Evolutionary conservation across 192 early-diverging fungal genomes (phyloP).

Genomic region (Entomortierella chlamydospora): DNA sequence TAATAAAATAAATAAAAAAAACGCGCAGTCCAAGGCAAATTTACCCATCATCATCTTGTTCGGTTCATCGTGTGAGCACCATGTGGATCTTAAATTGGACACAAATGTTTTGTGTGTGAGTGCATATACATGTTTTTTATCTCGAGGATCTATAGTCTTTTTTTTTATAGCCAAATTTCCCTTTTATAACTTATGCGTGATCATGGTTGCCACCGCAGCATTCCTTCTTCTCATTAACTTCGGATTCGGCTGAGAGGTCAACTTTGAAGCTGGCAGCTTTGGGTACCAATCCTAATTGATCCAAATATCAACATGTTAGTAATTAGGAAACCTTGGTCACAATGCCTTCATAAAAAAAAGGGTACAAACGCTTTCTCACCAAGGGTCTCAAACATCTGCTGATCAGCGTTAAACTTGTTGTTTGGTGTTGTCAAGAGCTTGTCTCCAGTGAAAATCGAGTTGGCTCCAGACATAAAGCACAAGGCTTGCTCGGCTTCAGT

Average conservation of each 20-base stretch:
- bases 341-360: background rate
- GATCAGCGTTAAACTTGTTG: constrained; percentile 76
- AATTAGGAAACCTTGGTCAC: background rate
- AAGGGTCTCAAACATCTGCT: constrained; percentile 78
- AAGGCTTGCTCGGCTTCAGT: constrained; percentile 74
- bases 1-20: too few relatives aligned
- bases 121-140: too few relatives aligned
- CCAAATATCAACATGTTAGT: background rate
- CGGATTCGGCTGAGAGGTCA: constrained; percentile 40
- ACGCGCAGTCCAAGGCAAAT: too few relatives aligned
- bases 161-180: too few relatives aligned
- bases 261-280: constrained; percentile 56
- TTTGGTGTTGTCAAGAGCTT: constrained; percentile 84
- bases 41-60: too few relatives aligned
- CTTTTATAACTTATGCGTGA: constrained; percentile 39
- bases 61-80: too few relatives aligned
- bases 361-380: constrained; percentile 15
- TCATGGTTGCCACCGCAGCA: constrained; percentile 42
- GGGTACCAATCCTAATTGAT: constrained; percentile 37
- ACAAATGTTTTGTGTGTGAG: too few relatives aligned
- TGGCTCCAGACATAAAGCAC: constrained; percentile 88
- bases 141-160: too few relatives aligned
- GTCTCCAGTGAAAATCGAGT: constrained; percentile 88
- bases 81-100: too few relatives aligned
- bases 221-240: constrained; percentile 30